Percentiles rank a stretch among this genome's conserved stretches.
Conservation (phyloP, 2,329 filamentous ascomycete species). For the Thelonectria discophora region DNA sequence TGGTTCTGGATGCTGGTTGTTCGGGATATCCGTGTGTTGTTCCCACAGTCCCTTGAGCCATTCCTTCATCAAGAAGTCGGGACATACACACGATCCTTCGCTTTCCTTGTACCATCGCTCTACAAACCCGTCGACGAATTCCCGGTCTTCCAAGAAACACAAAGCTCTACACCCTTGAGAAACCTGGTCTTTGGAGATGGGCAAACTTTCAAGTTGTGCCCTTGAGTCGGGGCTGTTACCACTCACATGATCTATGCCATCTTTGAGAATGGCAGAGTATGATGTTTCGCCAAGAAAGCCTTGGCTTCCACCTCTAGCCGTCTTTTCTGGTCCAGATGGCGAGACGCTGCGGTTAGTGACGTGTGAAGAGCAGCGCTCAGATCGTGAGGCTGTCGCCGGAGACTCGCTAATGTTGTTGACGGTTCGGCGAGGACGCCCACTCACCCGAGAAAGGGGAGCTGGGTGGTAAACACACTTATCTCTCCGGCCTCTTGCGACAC, state of each 20-base stretch:
- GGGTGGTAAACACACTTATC: conserved; percentile 13
- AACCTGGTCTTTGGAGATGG: not conserved
- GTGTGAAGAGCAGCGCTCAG: not conserved
- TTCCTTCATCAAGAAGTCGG: conserved; percentile 7
- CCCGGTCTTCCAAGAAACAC: not conserved
- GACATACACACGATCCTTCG: conserved; percentile 5
- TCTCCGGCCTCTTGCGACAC: not conserved
- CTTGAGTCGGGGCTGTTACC: not conserved
- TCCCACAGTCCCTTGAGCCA: conserved; percentile 5
- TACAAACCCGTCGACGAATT: not conserved
- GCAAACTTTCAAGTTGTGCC: not conserved
- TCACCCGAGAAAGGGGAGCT: not conserved
- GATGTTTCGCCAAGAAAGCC: conserved; percentile 7
- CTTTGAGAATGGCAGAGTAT: not conserved
- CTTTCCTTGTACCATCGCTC: conserved; percentile 15
- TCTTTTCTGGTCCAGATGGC: not conserved
- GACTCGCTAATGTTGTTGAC: not conserved
- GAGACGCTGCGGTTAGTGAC: not conserved
- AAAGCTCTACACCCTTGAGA: not conserved
- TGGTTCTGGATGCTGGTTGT: not conserved
- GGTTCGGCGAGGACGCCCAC: not conserved
- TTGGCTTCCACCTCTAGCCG: not conserved
- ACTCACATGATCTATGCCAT: not conserved
- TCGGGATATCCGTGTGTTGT: not conserved
- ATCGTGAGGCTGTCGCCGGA: not conserved